Percentiles rank a stretch among this genome's conserved stretches.
phyloP scores from a whole-genome alignment of 1,284 basidiomycete species.

The Cutaneotrichosporon daszewskae region DNA sequence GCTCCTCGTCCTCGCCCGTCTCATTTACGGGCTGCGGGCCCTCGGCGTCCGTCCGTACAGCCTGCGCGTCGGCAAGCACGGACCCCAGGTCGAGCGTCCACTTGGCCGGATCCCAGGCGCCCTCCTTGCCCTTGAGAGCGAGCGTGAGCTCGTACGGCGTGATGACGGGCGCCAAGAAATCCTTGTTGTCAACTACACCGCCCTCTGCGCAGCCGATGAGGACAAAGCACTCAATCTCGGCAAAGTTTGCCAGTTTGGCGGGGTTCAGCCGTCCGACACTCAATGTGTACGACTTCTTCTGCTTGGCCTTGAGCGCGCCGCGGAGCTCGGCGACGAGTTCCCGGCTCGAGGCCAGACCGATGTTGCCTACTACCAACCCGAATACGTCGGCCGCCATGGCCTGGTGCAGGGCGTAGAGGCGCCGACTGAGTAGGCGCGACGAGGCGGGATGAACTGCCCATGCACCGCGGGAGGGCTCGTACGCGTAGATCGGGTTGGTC shows the following conservation, averaged over 20 bases:
- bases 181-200: constrained; percentile 80
- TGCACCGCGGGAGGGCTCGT: constrained; percentile 57
- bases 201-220: constrained; percentile 93
- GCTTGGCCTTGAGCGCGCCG: constrained; percentile 56
- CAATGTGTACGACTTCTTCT: constrained; percentile 89
- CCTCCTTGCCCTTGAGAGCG: constrained; percentile 69
- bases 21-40: constrained; percentile 13
- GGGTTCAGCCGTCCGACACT: constrained; percentile 94
- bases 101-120: constrained; percentile 58
- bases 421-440: constrained; percentile 83
- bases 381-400: constrained; percentile 90
- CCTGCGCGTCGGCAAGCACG: constrained; percentile 25
- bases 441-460: constrained; percentile 60
- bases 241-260: constrained; percentile 90
- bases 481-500: constrained; percentile 51
- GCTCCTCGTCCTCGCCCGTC: constrained; percentile 46
- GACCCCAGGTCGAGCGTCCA: constrained; percentile 54
- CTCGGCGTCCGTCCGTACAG: not conserved
- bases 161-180: constrained; percentile 84
- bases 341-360: constrained; percentile 76
- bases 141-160: constrained; percentile 90
- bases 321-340: constrained; percentile 74
- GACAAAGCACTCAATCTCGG: constrained; percentile 94
- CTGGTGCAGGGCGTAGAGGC: constrained; percentile 81
- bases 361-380: constrained; percentile 89